Base-by-base conservation (phyloP, 441 rosid genomes). In the Populus hybrid region DNA sequence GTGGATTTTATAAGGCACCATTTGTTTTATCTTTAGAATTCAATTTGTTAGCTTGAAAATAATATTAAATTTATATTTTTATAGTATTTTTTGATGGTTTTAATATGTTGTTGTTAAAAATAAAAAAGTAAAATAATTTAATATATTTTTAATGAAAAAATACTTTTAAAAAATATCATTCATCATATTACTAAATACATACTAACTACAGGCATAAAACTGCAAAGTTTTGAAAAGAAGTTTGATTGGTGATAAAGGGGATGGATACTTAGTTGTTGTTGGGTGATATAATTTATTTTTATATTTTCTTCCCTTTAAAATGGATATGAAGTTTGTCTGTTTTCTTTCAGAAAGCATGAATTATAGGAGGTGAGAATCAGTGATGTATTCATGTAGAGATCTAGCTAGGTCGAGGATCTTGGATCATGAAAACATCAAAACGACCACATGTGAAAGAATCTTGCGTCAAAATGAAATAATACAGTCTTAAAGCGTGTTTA, bases 381-480 rank as follows among this genome's bases (percentile, higher is more conserved):
- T n/a, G 21, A 1, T 21, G 35, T 70, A 42, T 2, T n/a, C 30
- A 11, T 1, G 57, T 24, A 71, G 2, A 21, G 40, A 10, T 11
- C 19, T 40, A 23, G 28, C 34, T 23, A 23, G 28, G 24, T 1
- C 7, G 10, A 10, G 73, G 6, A 19, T 12, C 23, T 12, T 53
- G 10, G 66, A 61, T 10, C 12, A 65, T 7, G 19, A 32, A 36
- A 30, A 63, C 40, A 63, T 6, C 23, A 32, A 2, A 74, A 26
- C 76, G 4, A 64, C 76, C 70, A 64, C 70, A 64, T 74, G 61
- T 26, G 35, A 16, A 65, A 24, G 76, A 65, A 74, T 74, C 34
- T 65, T 26, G 30, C 30, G 38, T 32, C 53, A 6, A 70, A 42
- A 23, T 70, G 32, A 42, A 61, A n/a, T 8, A 9, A 61, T 1